phyloP scores from a whole-genome alignment of 225 moss, liverwort and hornwort genomes.

The Polytrichum commune region DNA sequence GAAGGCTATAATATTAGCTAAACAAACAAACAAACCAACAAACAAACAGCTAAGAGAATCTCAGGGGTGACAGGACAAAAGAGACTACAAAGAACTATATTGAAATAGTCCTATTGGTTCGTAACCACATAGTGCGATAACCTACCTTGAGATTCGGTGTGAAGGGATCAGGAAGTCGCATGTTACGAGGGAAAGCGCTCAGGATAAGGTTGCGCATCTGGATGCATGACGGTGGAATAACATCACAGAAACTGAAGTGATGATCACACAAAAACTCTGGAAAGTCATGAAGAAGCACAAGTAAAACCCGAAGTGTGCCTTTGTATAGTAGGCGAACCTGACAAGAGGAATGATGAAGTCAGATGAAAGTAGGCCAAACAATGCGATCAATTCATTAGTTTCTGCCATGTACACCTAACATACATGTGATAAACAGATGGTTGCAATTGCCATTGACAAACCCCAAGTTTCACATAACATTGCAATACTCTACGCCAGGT shows the following conservation, averaged over 20 bases:
- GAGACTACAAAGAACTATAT: not conserved
- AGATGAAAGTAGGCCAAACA: not conserved
- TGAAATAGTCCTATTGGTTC: not conserved
- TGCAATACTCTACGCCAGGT: too few relatives aligned
- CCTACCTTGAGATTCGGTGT: constrained; percentile 93
- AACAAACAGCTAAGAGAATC: not conserved
- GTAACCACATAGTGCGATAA: not conserved
- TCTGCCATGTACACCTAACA: too few relatives aligned
- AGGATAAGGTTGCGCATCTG: constrained; percentile 99
- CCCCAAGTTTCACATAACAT: too few relatives aligned
- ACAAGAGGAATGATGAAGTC: constrained; percentile 8
- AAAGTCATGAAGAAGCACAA: constrained; percentile 92
- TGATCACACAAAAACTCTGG: constrained; percentile 97
- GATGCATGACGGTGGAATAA: constrained; percentile 96
- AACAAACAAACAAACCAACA: too few relatives aligned
- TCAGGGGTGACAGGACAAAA: not conserved
- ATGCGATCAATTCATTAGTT: not conserved
- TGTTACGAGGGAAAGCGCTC: constrained; percentile 97
- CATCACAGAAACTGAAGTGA: constrained; percentile 99
- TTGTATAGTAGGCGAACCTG: constrained; percentile 91
- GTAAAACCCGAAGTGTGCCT: constrained; percentile 90
- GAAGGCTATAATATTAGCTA: not conserved
- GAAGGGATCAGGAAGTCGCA: constrained; percentile 97
- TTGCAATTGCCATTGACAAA: too few relatives aligned
- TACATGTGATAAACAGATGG: too few relatives aligned